phyloP scores from a whole-genome alignment of 83 land plant genomes.

The Thuja plicata region DNA sequence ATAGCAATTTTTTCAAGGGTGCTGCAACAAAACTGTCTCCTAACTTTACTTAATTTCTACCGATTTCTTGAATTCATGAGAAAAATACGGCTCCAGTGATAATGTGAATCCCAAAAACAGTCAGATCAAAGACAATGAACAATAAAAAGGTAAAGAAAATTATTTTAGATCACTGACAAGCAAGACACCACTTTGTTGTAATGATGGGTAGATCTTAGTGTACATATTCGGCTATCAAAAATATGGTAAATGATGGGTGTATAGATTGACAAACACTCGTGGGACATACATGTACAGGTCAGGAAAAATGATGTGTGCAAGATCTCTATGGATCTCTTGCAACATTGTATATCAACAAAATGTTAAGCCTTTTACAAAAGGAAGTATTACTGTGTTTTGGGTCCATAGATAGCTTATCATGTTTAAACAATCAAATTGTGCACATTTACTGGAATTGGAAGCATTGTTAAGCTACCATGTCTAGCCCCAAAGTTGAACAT shows the following conservation, averaged over 20 bases:
- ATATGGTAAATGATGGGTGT: too few relatives aligned
- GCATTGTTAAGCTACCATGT: background rate
- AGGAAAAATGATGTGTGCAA: background rate
- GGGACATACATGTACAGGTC: background rate
- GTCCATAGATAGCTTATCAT: background rate
- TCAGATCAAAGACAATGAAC: background rate
- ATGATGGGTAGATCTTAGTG: too few relatives aligned
- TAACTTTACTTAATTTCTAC: background rate
- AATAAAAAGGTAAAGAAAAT: too few relatives aligned
- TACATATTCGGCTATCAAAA: too few relatives aligned
- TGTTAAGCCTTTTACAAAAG: background rate
- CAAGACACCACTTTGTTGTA: background rate
- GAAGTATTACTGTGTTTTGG: background rate
- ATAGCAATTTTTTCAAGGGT: too few relatives aligned
- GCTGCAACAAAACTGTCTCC: background rate
- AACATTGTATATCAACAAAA: background rate
- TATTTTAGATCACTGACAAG: background rate
- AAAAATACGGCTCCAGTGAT: background rate
- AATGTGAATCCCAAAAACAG: background rate
- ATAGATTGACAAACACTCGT: too few relatives aligned
- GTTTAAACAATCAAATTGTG: background rate
- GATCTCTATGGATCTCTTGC: background rate
- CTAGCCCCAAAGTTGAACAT: background rate
- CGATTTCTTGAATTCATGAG: background rate
- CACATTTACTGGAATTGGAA: background rate